phyloP scores from a whole-genome alignment of 192 early-diverging fungal genomes.

The Lunasporangiospora selenospora region DNA sequence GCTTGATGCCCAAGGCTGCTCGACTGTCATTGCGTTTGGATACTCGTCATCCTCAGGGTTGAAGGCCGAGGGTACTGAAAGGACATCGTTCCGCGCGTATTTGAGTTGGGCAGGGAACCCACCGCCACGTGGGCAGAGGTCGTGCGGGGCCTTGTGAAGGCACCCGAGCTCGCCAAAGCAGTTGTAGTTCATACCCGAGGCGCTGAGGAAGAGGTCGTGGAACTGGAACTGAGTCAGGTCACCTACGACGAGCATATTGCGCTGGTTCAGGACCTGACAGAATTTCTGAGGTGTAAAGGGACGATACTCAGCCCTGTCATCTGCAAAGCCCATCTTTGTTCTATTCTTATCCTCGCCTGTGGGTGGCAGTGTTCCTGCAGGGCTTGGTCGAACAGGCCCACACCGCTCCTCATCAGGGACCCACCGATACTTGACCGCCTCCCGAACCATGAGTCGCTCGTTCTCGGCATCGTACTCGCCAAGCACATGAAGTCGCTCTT shows the following conservation, averaged over 20 bases:
- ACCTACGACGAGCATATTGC: constrained; percentile 53
- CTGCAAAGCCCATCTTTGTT: background rate
- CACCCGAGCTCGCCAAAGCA: constrained; percentile 60
- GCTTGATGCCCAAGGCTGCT: constrained; percentile 47
- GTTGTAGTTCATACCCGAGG: constrained; percentile 47
- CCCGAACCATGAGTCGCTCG: constrained; percentile 19
- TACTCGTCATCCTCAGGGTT: constrained; percentile 19
- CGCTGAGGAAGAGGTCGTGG: constrained; percentile 57
- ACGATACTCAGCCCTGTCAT: constrained; percentile 2
- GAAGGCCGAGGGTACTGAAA: constrained; percentile 36
- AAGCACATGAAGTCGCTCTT: background rate
- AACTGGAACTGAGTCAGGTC: constrained; percentile 58
- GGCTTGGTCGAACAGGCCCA: constrained; percentile 23
- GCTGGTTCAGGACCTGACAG: constrained; percentile 36
- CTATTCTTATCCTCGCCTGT: background rate
- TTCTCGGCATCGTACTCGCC: constrained; percentile 13
- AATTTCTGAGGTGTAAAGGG: constrained; percentile 19
- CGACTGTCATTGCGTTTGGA: constrained; percentile 24
- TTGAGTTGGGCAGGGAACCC: constrained; percentile 8
- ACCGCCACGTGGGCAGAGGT: constrained; percentile 5
- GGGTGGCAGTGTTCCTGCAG: background rate
- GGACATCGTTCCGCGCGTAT: constrained; percentile 54
- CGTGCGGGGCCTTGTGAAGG: constrained; percentile 19
- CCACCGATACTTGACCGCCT: constrained; percentile 38
- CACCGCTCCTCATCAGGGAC: constrained; percentile 34